A percentile compares a stretch with the other conserved stretches of the same genome.
These are phyloP conservation scores for Aspergillus novofumigatus DNA, from an alignment of 2,329 filamentous ascomycete species.

Conservation along the genomic window DNA sequence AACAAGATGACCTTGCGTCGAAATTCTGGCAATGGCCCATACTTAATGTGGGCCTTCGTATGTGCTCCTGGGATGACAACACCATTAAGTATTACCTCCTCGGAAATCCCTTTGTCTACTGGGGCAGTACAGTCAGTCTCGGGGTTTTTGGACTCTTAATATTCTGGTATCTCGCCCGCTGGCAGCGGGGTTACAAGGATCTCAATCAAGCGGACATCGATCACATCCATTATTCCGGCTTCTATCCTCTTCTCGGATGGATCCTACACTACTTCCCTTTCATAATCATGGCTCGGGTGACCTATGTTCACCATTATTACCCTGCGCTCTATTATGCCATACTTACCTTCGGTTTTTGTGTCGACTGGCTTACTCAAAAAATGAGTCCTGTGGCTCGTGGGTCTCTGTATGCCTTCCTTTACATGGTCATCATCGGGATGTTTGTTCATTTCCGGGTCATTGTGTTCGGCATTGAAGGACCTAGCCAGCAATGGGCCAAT, in stretches of 20 bases:
- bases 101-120: conserved; percentile 94
- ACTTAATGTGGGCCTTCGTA: conserved; percentile 88
- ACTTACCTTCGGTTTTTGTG: conserved; percentile 77
- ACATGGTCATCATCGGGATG: conserved; percentile 69
- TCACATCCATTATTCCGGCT: conserved; percentile 86
- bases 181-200: conserved; percentile 91
- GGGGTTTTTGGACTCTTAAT: conserved; percentile 68
- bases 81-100: conserved; percentile 98
- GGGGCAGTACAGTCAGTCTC: conserved; percentile 80
- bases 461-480: conserved; percentile 91
- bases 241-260: conserved; percentile 93
- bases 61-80: conserved; percentile 97
- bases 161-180: conserved; percentile 82
- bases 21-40: conserved; percentile 99
- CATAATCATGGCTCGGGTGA: conserved; percentile 95
- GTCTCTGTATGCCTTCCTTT: conserved; percentile 69
- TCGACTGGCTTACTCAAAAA: conserved; percentile 75
- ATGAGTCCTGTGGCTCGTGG: conserved; percentile 62
- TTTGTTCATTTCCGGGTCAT: conserved; percentile 91
- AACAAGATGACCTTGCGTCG: conserved; percentile 96
- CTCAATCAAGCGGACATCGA: conserved; percentile 77
- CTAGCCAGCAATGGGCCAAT: conserved; percentile 78
- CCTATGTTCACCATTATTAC: conserved; percentile 99
- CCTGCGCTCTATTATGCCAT: conserved; percentile 98
- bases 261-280: conserved; percentile 95